Conservation (phyloP, 2,329 filamentous ascomycete genomes). For the Ceratocystis huliohia region DNA sequence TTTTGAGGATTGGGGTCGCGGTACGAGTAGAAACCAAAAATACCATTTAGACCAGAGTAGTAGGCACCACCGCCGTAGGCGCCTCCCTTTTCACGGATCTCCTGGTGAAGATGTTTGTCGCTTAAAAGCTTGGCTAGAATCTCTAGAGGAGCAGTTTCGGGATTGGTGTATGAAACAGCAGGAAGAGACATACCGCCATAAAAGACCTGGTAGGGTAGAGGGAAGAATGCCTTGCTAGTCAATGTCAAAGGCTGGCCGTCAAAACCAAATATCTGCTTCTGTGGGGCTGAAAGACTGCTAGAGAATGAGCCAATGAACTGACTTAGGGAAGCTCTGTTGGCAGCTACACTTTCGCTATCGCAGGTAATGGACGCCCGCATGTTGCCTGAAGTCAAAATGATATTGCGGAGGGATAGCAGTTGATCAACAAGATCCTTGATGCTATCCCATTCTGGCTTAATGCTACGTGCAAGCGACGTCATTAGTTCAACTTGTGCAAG, state of each 20-base stretch:
- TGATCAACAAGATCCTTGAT: conserved; percentile 67
- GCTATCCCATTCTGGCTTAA: conserved; percentile 51
- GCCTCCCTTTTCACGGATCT: conserved; percentile 94
- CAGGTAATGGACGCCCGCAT: conserved; percentile 79
- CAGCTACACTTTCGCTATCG: conserved; percentile 54
- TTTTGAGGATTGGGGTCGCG: conserved; percentile 90
- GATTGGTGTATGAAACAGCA: conserved; percentile 69
- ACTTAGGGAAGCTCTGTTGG: conserved; percentile 59
- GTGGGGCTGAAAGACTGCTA: not conserved
- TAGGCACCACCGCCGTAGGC: conserved; percentile 91
- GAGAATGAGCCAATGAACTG: conserved; percentile 39
- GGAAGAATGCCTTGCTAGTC: conserved; percentile 67
- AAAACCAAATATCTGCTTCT: conserved; percentile 14
- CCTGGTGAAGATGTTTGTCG: conserved; percentile 91
- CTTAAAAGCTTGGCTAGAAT: conserved; percentile 85
- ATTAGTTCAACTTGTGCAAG: conserved; percentile 79
- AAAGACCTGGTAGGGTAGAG: conserved; percentile 92
- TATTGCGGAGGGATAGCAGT: conserved; percentile 69
- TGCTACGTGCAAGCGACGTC: conserved; percentile 55
- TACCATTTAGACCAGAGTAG: conserved; percentile 61
- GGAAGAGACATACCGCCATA: conserved; percentile 75
- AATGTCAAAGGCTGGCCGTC: conserved; percentile 15
- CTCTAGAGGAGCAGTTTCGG: conserved; percentile 66
- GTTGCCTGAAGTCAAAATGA: conserved; percentile 56
- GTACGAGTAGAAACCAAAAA: conserved; percentile 95